Evolutionary conservation across 768 basidiomycete species (phyloP).

Genomic region (Kwoniella heveanensis): DNA sequence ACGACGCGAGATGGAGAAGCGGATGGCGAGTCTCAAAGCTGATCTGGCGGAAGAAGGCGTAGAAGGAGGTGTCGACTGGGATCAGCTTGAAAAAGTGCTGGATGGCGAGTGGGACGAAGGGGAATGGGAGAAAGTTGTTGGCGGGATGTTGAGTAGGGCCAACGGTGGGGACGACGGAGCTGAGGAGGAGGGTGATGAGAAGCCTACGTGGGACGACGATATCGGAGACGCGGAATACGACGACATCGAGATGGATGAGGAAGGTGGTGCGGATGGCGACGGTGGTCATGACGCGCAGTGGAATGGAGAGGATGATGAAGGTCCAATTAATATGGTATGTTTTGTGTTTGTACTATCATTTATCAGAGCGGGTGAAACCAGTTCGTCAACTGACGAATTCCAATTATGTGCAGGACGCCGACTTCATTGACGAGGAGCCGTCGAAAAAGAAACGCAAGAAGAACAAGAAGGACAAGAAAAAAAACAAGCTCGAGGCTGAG

Average conservation of each 20-base stretch:
- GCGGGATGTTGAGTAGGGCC: constrained; percentile 65
- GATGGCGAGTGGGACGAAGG: constrained; percentile 92
- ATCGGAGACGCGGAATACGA: constrained; percentile 67
- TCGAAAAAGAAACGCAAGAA: constrained; percentile 46
- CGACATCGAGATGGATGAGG: constrained; percentile 60
- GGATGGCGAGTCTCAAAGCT: constrained; percentile 80
- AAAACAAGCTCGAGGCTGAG: constrained; percentile 19
- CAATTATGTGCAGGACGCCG: constrained; percentile 44
- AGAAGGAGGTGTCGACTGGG: constrained; percentile 43
- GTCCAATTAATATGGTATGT: constrained; percentile 52
- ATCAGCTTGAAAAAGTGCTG: constrained; percentile 70
- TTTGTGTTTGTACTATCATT: no score
- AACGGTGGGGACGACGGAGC: constrained; percentile 46
- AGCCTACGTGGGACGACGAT: constrained; percentile 91
- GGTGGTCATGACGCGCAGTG: constrained; percentile 57
- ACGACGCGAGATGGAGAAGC: constrained; percentile 62
- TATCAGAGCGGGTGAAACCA: no score
- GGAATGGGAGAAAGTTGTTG: constrained; percentile 81
- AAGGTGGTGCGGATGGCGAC: constrained; percentile 61
- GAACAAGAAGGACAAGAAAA: constrained; percentile 38
- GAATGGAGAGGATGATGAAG: constrained; percentile 62
- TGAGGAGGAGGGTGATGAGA: constrained; percentile 60
- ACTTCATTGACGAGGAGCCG: constrained; percentile 40
- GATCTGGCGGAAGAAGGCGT: constrained; percentile 64
- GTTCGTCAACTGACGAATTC: background rate